Evolutionary conservation across 2,329 filamentous ascomycete genomes (phyloP).

Genomic region (Lizonia empirigonia): DNA sequence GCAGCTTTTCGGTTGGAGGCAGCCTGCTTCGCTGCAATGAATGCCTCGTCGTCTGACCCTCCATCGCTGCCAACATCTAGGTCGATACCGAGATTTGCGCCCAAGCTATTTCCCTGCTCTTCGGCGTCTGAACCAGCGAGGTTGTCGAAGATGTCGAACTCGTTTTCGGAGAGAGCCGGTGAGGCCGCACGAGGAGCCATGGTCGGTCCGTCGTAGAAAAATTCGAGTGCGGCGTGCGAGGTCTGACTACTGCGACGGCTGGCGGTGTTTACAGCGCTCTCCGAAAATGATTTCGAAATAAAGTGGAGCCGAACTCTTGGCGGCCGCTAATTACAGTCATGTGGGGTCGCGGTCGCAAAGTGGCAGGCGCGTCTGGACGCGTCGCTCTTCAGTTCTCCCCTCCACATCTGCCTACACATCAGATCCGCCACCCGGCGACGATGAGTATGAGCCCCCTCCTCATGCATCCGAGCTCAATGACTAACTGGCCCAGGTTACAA

Average conservation of each 20-base stretch:
- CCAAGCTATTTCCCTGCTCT: constrained; percentile 48
- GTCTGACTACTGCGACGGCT: constrained; percentile 15
- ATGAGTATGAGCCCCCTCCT: constrained; percentile 13
- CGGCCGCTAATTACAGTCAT: constrained; percentile 19
- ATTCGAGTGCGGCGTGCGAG: constrained; percentile 14
- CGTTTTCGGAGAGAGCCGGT: constrained; percentile 83
- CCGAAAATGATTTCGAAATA: constrained; percentile 29
- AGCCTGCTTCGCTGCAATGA: constrained; percentile 86
- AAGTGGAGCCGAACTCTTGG: constrained; percentile 37
- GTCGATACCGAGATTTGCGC: constrained; percentile 46
- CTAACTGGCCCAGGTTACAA: constrained; percentile 39
- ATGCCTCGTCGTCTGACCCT: constrained; percentile 73
- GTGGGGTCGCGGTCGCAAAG: constrained; percentile 29
- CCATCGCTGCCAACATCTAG: constrained; percentile 60
- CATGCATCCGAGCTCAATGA: constrained; percentile 25
- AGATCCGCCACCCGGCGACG: constrained; percentile 16
- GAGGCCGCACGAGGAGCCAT: constrained; percentile 80
- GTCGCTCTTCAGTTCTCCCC: constrained; percentile 17
- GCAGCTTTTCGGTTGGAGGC: constrained; percentile 85
- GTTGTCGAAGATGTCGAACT: constrained; percentile 84
- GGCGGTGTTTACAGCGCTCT: background rate
- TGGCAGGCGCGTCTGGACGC: constrained; percentile 22
- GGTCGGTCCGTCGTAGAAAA: constrained; percentile 5
- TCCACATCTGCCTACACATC: constrained; percentile 12
- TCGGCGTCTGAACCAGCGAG: constrained; percentile 68